These are phyloP conservation scores for Didymella lethalis DNA, from an alignment of 2,329 filamentous ascomycete species.

Conservation along the genomic window DNA sequence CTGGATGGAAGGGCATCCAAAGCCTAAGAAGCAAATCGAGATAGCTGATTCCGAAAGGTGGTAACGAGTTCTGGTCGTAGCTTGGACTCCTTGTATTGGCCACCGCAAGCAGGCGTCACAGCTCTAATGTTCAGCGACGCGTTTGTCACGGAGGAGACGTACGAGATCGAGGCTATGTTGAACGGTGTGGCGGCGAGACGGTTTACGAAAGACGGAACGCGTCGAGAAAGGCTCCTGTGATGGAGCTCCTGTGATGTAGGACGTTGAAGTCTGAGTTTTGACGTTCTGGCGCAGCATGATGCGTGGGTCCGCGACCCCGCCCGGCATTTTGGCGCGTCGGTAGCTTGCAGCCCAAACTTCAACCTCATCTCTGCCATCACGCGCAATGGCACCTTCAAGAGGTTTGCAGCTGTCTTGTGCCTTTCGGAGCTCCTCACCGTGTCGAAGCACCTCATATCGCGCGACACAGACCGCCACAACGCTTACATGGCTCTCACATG, in stretches of 20 bases:
- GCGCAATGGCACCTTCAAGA: conserved; percentile 32
- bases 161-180: not conserved
- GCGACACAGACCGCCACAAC: not conserved
- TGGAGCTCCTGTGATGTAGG: not conserved
- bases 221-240: not conserved
- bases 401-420: conserved; percentile 8
- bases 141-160: not conserved
- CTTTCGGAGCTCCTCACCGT: not conserved
- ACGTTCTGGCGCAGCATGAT: conserved; percentile 12
- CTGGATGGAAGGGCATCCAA: not conserved
- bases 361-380: conserved; percentile 9
- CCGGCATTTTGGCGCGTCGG: conserved; percentile 19
- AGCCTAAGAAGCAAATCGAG: not conserved
- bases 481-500: not conserved
- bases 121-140: not conserved
- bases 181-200: not conserved
- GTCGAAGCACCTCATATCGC: not conserved
- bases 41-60: not conserved
- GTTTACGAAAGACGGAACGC: not conserved
- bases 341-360: conserved; percentile 15
- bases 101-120: not conserved
- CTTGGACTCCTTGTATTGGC: not conserved
- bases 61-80: not conserved
- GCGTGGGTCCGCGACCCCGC: conserved; percentile 17
- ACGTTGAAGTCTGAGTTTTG: conserved; percentile 15